phyloP scores from a whole-genome alignment of 495 filamentous ascomycete genomes.

The Clavariopsis aquatica region DNA sequence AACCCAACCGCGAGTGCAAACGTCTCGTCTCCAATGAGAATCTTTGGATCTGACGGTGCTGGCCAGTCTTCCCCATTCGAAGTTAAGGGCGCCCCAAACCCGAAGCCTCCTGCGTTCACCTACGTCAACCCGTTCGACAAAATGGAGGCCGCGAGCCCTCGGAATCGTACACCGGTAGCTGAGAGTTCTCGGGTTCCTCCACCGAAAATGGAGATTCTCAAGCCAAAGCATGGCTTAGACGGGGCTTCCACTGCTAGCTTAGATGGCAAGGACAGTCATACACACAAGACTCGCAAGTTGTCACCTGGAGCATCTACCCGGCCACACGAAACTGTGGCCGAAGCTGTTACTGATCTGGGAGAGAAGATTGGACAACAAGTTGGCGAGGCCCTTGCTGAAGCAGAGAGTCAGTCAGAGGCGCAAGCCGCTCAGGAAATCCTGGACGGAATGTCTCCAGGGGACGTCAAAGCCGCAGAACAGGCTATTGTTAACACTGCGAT shows the following conservation, averaged over 20 bases:
- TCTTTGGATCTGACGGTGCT: conserved; percentile 46
- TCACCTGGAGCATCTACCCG: conserved; percentile 30
- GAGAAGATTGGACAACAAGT: conserved; percentile 68
- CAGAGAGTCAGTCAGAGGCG: conserved; percentile 42
- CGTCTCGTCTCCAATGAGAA: conserved; percentile 11
- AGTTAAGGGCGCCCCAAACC: conserved; percentile 43
- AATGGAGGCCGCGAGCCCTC: conserved; percentile 65
- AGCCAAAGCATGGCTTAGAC: conserved; percentile 42
- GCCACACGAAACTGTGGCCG: conserved; percentile 62
- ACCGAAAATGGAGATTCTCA: conserved; percentile 46
- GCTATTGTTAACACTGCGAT: conserved; percentile 51
- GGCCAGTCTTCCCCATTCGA: conserved; percentile 50
- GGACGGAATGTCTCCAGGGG: conserved; percentile 41
- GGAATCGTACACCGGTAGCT: conserved; percentile 53
- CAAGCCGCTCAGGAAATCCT: conserved; percentile 22
- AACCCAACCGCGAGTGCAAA: conserved; percentile 5
- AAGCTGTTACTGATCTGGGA: conserved; percentile 69
- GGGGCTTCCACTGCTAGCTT: conserved; percentile 26
- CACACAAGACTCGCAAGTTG: conserved; percentile 40
- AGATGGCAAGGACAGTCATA: conserved; percentile 34
- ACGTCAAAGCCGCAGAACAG: conserved; percentile 45
- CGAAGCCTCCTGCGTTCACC: conserved; percentile 63
- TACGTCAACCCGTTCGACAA: conserved; percentile 82
- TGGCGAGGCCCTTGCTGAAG: conserved; percentile 63
- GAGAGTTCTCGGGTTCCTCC: conserved; percentile 21